Conservation (phyloP, 2,329 filamentous ascomycete species). For the Iodosphaeria phyllophila region DNA sequence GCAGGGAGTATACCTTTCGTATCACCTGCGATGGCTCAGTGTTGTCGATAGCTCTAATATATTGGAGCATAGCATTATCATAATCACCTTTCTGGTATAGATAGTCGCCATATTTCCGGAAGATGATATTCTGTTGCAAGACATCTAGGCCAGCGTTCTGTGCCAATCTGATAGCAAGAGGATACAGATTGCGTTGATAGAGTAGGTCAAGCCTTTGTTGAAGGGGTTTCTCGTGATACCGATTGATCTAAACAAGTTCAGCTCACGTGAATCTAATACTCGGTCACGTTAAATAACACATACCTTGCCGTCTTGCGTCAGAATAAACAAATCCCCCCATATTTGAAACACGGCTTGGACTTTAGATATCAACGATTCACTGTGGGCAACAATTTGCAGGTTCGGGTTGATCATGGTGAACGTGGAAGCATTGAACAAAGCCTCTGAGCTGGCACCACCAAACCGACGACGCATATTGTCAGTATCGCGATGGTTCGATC, state of each 20-base stretch:
- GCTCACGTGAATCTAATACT: slow-evolving; percentile 1
- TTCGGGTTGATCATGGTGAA: slow-evolving; percentile 89
- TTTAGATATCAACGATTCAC: slow-evolving; percentile 65
- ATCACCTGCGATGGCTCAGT: slow-evolving; percentile 95
- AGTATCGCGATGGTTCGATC: slow-evolving; percentile 29
- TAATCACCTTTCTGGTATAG: slow-evolving; percentile 91
- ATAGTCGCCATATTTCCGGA: slow-evolving; percentile 83
- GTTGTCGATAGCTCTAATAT: slow-evolving; percentile 86
- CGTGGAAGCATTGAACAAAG: slow-evolving; percentile 69
- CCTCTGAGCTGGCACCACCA: slow-evolving; percentile 52
- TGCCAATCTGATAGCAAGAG: slow-evolving; percentile 78
- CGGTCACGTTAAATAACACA: slow-evolving; percentile 4
- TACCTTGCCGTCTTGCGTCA: slow-evolving; percentile 84
- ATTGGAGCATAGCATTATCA: slow-evolving; percentile 97
- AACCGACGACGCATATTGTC: slow-evolving; percentile 53
- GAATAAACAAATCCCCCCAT: slow-evolving; percentile 83
- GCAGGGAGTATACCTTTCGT: slow-evolving; percentile 45
- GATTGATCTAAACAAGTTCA: slow-evolving; percentile 41
- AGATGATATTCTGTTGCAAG: slow-evolving; percentile 77
- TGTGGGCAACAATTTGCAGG: slow-evolving; percentile 75
- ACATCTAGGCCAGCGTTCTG: slow-evolving; percentile 70
- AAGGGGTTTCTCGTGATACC: slow-evolving; percentile 79
- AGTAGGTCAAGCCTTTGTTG: slow-evolving; percentile 84
- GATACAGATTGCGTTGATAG: slow-evolving; percentile 84
- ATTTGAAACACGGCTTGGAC: slow-evolving; percentile 66